Percentiles rank a stretch among this genome's conserved stretches.
These are phyloP conservation scores for Linnemannia zychae DNA, from an alignment of 192 early-diverging fungal species.

Conservation along the genomic window DNA sequence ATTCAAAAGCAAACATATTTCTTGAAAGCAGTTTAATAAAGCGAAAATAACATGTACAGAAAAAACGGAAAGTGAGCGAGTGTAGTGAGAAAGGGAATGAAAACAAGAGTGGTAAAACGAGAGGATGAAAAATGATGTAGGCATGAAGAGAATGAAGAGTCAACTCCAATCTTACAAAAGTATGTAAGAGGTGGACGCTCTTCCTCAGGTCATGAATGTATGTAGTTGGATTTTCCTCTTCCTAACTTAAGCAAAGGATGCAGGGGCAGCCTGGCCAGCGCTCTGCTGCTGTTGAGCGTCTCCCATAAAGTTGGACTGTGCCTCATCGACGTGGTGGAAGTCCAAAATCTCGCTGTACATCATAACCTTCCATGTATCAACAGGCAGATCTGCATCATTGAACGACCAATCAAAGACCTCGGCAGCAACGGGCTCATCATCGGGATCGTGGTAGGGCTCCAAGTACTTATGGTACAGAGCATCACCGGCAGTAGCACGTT, in stretches of 20 bases:
- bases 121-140: neutral
- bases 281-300: constrained; percentile 27
- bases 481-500: constrained; percentile 89
- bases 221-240: too few species aligned
- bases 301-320: constrained; percentile 18
- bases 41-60: neutral
- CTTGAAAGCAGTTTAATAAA: neutral
- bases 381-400: constrained; percentile 89
- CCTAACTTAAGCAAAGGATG: constrained; percentile 16
- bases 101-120: neutral
- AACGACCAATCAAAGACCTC: constrained; percentile 95
- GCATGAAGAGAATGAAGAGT: neutral
- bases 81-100: neutral
- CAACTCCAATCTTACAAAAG: neutral
- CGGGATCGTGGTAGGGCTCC: constrained; percentile 91
- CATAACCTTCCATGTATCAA: constrained; percentile 92
- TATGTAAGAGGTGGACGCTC: neutral
- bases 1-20: neutral
- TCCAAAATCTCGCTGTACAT: constrained; percentile 89
- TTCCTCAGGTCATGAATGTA: too few species aligned
- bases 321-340: constrained; percentile 51
- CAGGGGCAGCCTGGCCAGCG: constrained; percentile 18
- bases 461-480: constrained; percentile 93
- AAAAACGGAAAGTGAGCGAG: neutral
- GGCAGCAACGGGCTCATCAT: constrained; percentile 87